Evolutionary conservation across 176 grass and related monocot species (phyloP).

Genomic region (Stipa capillata): DNA sequence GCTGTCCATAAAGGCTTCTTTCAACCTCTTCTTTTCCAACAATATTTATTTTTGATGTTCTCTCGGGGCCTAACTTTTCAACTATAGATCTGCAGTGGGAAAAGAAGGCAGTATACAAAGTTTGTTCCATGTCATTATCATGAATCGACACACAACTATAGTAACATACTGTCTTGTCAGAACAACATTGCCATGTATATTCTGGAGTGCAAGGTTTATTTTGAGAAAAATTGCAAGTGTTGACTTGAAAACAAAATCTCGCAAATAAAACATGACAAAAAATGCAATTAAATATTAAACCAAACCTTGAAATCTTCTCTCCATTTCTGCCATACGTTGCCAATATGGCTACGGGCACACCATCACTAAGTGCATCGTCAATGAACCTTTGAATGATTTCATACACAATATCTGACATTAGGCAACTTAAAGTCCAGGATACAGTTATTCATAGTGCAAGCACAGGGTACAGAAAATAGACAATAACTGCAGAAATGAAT

Average conservation of each 20-base stretch:
- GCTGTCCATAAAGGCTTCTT: slow-evolving; percentile 85
- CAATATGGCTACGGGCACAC: slow-evolving; percentile 59
- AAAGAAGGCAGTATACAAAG: background rate
- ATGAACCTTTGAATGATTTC: slow-evolving; percentile 60
- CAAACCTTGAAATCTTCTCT: slow-evolving; percentile 76
- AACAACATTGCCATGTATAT: background rate
- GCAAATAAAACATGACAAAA: background rate
- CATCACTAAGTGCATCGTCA: slow-evolving; percentile 78
- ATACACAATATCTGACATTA: slow-evolving; percentile 20
- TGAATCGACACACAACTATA: no score
- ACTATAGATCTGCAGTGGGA: slow-evolving; percentile 44
- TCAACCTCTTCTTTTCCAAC: slow-evolving; percentile 89
- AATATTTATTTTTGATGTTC: slow-evolving; percentile 70
- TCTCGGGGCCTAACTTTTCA: slow-evolving; percentile 71
- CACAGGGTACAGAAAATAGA: background rate
- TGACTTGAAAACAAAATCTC: background rate
- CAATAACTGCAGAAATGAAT: background rate
- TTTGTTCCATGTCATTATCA: background rate
- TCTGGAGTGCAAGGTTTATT: background rate
- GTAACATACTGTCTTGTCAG: background rate
- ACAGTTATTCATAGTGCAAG: background rate
- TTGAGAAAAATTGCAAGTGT: background rate
- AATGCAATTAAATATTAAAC: background rate
- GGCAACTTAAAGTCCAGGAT: background rate
- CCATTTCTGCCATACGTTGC: slow-evolving; percentile 71